Evolutionary conservation across 352 stramenopile species (phyloP), one percentile per base, ranked within the genome.

Genomic region (Aphanomyces stellatus): DNA sequence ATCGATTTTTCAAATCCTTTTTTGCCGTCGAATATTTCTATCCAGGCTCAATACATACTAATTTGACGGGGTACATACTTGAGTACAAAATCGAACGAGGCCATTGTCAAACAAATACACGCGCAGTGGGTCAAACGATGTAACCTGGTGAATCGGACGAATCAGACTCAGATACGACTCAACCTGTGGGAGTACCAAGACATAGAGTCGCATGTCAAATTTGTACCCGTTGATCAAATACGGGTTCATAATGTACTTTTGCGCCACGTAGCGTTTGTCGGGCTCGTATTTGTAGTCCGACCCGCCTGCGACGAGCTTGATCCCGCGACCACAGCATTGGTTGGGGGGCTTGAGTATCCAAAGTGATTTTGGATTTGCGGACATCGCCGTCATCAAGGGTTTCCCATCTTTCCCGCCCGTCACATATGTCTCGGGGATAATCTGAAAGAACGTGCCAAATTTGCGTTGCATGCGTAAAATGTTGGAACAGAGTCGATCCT

Each of bases 131-230:
- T 96, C 85, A 53, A 85, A 88, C 22, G 79, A 93, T 6, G 88
- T 96, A 24, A 95, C 60, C 60, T 67, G n/a, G n/a, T n/a, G n/a
- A n/a, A n/a, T n/a, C n/a, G n/a, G n/a, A n/a, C n/a, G n/a, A n/a
- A n/a, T n/a, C n/a, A n/a, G n/a, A n/a, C n/a, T n/a, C n/a, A n/a
- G n/a, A n/a, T n/a, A n/a, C n/a, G n/a, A n/a, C n/a, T n/a, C n/a
- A n/a, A n/a, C 1, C 10, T 24, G 24, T 53, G 10, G 34, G n/a
- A 67, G 27, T 62, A 69, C 84, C 10, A 93, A 74, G 11, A 96
- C 88, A 66, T 97, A 97, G 19, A 97, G 77, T 6, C 90, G 86
- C 35, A 97, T 73, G 64, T 97, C 90, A 61, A 97, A 97, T 71
- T 97, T 97, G 60, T 93, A 77, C 8, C 81, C 84, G 60, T 96